phyloP scores from a whole-genome alignment of 176 grass and related monocot species.

The Stipa capillata region DNA sequence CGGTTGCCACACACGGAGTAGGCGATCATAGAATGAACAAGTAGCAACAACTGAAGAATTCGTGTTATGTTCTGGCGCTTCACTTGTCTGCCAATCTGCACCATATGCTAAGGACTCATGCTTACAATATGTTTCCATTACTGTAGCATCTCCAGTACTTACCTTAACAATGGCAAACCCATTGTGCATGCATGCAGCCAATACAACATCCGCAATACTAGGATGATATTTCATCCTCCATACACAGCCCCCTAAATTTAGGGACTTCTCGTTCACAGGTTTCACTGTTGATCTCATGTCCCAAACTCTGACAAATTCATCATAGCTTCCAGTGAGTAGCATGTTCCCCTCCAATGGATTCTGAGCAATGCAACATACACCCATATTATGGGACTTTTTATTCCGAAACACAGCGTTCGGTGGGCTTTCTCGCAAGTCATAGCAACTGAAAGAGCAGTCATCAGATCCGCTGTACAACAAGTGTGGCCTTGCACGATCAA shows the following conservation, averaged over 20 bases:
- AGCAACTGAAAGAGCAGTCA: constrained; percentile 85
- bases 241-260: constrained; percentile 86
- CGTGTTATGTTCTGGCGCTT: constrained; percentile 2
- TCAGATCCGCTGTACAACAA: constrained; percentile 85
- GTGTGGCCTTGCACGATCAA: constrained; percentile 53
- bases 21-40: constrained; percentile 86
- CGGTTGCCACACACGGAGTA: constrained; percentile 69
- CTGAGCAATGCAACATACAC: constrained; percentile 79
- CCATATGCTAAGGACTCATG: constrained; percentile 94
- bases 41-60: constrained; percentile 55
- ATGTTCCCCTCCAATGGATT: constrained; percentile 49
- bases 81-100: constrained; percentile 81
- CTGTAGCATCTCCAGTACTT: constrained; percentile 29
- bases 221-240: constrained; percentile 96
- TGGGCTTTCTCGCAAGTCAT: constrained; percentile 64
- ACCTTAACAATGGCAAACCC: constrained; percentile 74
- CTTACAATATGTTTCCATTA: constrained; percentile 74
- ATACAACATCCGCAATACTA: constrained; percentile 38
- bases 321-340: constrained; percentile 87
- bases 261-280: constrained; percentile 57
- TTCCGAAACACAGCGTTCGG: constrained; percentile 49
- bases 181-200: constrained; percentile 95
- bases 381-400: constrained; percentile 74
- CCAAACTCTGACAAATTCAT: constrained; percentile 92
- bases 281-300: constrained; percentile 71